Percentiles rank a stretch among this genome's conserved stretches.
These are phyloP conservation scores for Bretziella fagacearum DNA, from an alignment of 2,329 filamentous ascomycete species.

Conservation along the genomic window DNA sequence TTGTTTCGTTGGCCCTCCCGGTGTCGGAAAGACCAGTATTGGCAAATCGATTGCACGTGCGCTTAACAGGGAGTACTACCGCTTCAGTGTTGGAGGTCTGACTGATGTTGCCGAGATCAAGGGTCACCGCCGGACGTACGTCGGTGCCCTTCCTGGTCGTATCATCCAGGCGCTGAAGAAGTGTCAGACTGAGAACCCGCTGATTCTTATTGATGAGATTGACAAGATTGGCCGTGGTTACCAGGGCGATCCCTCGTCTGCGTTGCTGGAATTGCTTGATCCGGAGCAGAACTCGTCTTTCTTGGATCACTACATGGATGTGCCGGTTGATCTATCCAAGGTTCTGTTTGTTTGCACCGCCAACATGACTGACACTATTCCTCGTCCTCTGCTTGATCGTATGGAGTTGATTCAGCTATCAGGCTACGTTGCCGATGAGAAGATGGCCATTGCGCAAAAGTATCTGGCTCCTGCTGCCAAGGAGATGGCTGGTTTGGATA, in stretches of 20 bases:
- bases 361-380: slow-evolving; percentile 97
- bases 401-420: slow-evolving; percentile 97
- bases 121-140: slow-evolving; percentile 88
- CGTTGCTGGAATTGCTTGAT: slow-evolving; percentile 80
- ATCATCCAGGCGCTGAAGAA: slow-evolving; percentile 99
- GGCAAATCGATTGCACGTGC: slow-evolving; percentile 95
- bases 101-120: slow-evolving; percentile 99
- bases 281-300: slow-evolving; percentile 97
- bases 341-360: slow-evolving; percentile 97
- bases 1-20: slow-evolving; percentile 91
- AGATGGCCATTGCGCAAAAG: slow-evolving; percentile 91
- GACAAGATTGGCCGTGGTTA: slow-evolving; percentile 96
- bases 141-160: slow-evolving; percentile 83
- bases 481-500: slow-evolving; percentile 75
- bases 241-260: slow-evolving; percentile 90
- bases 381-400: slow-evolving; percentile 76
- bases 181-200: slow-evolving; percentile 93
- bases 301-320: slow-evolving; percentile 96
- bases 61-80: slow-evolving; percentile 89
- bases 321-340: slow-evolving; percentile 92
- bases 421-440: slow-evolving; percentile 93
- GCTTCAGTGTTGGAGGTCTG: slow-evolving; percentile 91
- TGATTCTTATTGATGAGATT: slow-evolving; percentile 92
- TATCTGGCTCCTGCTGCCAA: slow-evolving; percentile 92
- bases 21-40: slow-evolving; percentile 97